Evolutionary conservation across 2,329 filamentous ascomycete genomes (phyloP).

Genomic region (Ceratocystis harringtonii): DNA sequence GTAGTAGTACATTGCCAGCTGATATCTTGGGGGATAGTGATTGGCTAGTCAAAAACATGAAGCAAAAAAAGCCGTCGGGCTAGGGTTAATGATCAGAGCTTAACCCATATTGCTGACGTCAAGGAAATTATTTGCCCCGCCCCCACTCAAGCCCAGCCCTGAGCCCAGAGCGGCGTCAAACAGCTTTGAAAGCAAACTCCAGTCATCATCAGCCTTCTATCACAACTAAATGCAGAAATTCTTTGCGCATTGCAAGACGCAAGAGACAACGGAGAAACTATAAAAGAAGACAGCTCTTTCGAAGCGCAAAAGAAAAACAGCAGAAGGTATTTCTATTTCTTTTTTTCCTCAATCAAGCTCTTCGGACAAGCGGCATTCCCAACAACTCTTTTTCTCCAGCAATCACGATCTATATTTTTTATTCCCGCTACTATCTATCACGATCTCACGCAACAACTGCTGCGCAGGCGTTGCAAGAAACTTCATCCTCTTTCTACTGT

Average conservation of each 20-base stretch:
- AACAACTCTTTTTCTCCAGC: neutral
- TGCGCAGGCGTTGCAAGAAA: neutral
- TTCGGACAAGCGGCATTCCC: no score
- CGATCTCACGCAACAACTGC: neutral
- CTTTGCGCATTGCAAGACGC: neutral
- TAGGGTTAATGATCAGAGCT: neutral
- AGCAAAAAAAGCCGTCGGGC: no score
- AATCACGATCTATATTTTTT: neutral
- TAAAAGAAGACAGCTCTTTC: neutral
- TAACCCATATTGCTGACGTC: neutral
- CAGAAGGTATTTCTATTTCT: slow-evolving; percentile 3
- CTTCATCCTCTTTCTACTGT: neutral
- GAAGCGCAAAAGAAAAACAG: neutral
- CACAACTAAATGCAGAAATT: neutral
- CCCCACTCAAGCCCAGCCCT: slow-evolving; percentile 1
- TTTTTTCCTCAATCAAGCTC: neutral
- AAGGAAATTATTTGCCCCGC: neutral
- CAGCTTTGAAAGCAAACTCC: neutral
- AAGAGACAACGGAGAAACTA: neutral
- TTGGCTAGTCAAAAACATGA: neutral
- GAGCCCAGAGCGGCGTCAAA: neutral
- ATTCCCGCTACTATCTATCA: neutral
- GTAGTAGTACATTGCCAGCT: neutral
- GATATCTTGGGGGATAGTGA: neutral
- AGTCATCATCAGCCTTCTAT: neutral